Evolutionary conservation across 176 grass and related monocot species (phyloP).

Genomic region (Avena eriantha): DNA sequence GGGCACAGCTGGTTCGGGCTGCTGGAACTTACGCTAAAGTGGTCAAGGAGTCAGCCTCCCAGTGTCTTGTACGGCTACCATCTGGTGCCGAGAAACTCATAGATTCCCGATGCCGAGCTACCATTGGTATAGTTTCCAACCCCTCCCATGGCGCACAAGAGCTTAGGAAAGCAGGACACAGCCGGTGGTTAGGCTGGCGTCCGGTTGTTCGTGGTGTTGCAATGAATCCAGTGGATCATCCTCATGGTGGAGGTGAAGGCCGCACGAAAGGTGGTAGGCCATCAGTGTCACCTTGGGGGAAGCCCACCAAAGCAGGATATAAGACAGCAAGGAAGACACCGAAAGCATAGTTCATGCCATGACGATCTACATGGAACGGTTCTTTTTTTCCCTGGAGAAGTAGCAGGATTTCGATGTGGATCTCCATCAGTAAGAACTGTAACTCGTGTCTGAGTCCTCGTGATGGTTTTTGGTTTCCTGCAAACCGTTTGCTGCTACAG

Average conservation of each 20-base stretch:
- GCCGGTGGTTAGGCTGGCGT: constrained; percentile 1
- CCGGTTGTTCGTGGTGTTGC: constrained; percentile 26
- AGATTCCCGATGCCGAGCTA: neutral
- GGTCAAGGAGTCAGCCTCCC: neutral
- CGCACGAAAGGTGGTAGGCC: constrained; percentile 23
- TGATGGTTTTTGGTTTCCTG: neutral
- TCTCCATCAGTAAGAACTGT: neutral
- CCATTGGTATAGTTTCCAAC: constrained; percentile 19
- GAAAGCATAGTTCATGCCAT: neutral
- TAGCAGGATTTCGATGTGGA: neutral
- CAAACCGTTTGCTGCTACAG: neutral
- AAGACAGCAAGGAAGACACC: neutral
- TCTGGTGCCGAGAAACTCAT: constrained; percentile 29
- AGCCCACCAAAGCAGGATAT: constrained; percentile 1
- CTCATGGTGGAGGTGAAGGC: constrained; percentile 27
- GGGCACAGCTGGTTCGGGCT: constrained; percentile 1
- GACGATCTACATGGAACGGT: neutral
- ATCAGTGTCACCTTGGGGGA: constrained; percentile 17
- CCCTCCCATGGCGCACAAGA: constrained; percentile 14
- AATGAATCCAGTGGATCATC: constrained; percentile 36
- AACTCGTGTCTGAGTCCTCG: neutral
- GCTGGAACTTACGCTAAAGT: constrained; percentile 23
- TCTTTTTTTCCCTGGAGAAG: neutral
- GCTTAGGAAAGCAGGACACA: constrained; percentile 32
- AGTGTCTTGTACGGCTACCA: neutral